Evolutionary conservation across 768 basidiomycete species (phyloP), one percentile per base, ranked within the genome.

Genomic region (Mycena filopes): DNA sequence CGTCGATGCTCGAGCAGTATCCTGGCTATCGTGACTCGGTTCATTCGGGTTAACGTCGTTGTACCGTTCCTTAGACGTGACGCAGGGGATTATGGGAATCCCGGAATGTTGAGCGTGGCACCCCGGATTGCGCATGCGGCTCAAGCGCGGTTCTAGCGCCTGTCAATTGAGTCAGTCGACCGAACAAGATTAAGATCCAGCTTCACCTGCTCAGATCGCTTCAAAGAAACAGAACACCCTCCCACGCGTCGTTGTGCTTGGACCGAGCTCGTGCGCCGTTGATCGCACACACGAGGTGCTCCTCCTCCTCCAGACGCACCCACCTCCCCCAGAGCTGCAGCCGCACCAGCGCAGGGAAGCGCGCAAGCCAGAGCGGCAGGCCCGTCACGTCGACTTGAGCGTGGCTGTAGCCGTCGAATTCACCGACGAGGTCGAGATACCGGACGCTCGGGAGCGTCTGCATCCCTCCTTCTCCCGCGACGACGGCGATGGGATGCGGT

Each of bases 1-100:
- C 36, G 20, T 23, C 33, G n/a, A 53, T 53, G 36, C 36, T 53
- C 21, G 51, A 53, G 20, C 33, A 40, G 25, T 53, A 53, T 53
- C 51, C 51, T 7, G 51, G 51, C 4, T 53, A 53, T 40, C 48
- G 28, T 15, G 29, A 49, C 28, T 49, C 48, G 3, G 20, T 13
- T 20, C 48, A 25, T 31, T 18, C 48, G 16, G 48, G 29, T 31
- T 49, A 11, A 49, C n/a, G n/a, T n/a, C n/a, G n/a, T n/a, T n/a
- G n/a, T n/a, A n/a, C n/a, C n/a, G n/a, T n/a, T n/a, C n/a, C n/a
- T n/a, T n/a, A n/a, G n/a, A n/a, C n/a, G n/a, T n/a, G n/a, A n/a
- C n/a, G n/a, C n/a, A n/a, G n/a, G n/a, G n/a, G n/a, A n/a, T n/a
- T n/a, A n/a, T n/a, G n/a, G n/a, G n/a, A n/a, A n/a, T n/a, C n/a